These are phyloP conservation scores for Mycena galericulata DNA, from an alignment of 768 basidiomycete genomes.

Conservation along the genomic window DNA sequence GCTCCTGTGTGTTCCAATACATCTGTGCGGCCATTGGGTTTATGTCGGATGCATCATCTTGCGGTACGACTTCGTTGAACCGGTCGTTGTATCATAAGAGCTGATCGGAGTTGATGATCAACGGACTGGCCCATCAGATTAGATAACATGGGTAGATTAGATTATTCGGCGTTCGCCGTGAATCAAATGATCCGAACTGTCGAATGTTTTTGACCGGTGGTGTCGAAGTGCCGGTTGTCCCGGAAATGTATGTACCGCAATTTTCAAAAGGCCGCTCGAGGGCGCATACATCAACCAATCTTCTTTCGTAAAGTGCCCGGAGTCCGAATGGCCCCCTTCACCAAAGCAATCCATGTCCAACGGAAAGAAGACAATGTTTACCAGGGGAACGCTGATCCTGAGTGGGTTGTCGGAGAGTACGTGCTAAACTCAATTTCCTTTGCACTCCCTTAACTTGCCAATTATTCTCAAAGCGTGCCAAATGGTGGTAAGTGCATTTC, in stretches of 20 bases:
- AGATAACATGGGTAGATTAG: too few relatives aligned
- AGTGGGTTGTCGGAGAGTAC: slow-evolving; percentile 59
- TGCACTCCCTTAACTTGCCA: background rate
- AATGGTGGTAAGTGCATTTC: slow-evolving; percentile 58
- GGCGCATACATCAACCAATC: background rate
- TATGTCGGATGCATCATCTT: slow-evolving; percentile 25
- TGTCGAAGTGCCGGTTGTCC: too few relatives aligned
- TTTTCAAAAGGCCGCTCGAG: too few relatives aligned
- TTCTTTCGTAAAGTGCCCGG: background rate
- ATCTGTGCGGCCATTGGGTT: slow-evolving; percentile 21
- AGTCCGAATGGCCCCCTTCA: slow-evolving; percentile 1
- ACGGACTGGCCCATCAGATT: too few relatives aligned
- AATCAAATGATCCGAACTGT: too few relatives aligned
- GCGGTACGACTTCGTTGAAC: slow-evolving; percentile 30
- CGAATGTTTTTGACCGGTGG: too few relatives aligned
- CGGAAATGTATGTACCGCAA: too few relatives aligned
- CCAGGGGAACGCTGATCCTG: slow-evolving; percentile 55
- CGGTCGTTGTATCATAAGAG: slow-evolving; percentile 29
- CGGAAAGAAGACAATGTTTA: slow-evolving; percentile 32
- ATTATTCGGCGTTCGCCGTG: too few relatives aligned
- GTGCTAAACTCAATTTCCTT: background rate
- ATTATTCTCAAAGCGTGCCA: slow-evolving; percentile 51
- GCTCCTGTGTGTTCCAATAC: slow-evolving; percentile 22
- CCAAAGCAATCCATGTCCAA: background rate
- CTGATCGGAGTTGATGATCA: background rate